phyloP scores from a whole-genome alignment of 345 rosid species.

The Excoecaria agallocha region DNA sequence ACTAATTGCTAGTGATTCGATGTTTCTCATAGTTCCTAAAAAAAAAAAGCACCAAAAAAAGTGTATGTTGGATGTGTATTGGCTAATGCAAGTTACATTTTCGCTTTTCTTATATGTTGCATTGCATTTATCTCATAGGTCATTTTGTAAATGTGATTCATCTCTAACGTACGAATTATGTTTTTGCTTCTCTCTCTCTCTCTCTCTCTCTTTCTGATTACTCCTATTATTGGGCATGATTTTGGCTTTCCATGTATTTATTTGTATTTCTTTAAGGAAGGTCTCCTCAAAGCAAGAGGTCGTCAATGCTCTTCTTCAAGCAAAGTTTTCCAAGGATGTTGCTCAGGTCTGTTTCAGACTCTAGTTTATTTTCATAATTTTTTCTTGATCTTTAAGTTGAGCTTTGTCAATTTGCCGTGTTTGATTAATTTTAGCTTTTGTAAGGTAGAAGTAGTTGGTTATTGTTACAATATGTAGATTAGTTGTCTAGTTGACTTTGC shows the following conservation, averaged over 20 bases:
- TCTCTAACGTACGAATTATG: background rate
- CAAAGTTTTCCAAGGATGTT: constrained; percentile 60
- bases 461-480: background rate
- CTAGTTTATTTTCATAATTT: background rate
- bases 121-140: background rate
- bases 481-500: too few relatives aligned
- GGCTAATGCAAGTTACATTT: background rate
- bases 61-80: background rate
- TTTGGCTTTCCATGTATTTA: background rate
- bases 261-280: constrained; percentile 36
- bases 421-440: background rate
- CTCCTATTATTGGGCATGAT: constrained; percentile 10
- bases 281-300: constrained; percentile 52
- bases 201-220: background rate
- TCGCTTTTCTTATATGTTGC: background rate
- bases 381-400: background rate
- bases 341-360: constrained; percentile 49
- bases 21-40: too few relatives aligned
- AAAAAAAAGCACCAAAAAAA: too few relatives aligned
- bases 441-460: background rate
- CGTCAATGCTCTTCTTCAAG: constrained; percentile 44
- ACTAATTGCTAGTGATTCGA: too few relatives aligned
- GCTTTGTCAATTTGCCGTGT: background rate
- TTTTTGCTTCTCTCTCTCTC: background rate
- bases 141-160: background rate